These are phyloP conservation scores for Pseudofabraea citricarpa DNA, from an alignment of 2,329 filamentous ascomycete genomes.

Conservation along the genomic window DNA sequence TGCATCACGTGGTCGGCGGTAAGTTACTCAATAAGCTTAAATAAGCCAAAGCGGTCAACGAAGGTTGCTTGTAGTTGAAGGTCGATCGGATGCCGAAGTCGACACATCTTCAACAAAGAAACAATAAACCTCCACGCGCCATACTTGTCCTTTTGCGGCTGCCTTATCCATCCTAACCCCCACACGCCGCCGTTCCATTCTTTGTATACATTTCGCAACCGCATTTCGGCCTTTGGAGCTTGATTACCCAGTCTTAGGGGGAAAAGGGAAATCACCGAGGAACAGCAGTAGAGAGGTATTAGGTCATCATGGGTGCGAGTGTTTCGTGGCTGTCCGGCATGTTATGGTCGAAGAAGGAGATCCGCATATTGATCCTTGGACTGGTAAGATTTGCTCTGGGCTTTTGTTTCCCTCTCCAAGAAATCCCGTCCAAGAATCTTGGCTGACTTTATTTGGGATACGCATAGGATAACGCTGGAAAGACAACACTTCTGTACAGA, in stretches of 20 bases:
- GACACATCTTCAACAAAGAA: too few species aligned
- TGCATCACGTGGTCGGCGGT: not conserved
- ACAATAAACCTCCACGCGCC: too few species aligned
- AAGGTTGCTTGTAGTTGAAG: not conserved
- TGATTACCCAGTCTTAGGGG: too few species aligned
- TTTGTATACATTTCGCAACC: too few species aligned
- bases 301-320: constrained; percentile 58
- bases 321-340: constrained; percentile 68
- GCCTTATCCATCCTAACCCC: too few species aligned
- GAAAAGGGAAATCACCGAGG: too few species aligned
- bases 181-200: too few species aligned
- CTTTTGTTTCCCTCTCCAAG: constrained; percentile 4
- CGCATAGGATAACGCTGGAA: constrained; percentile 88
- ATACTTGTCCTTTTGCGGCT: too few species aligned
- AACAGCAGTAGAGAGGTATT: too few species aligned
- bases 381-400: constrained; percentile 56
- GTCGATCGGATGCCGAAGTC: not conserved
- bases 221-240: too few species aligned
- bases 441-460: too few species aligned
- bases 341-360: constrained; percentile 94
- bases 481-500: constrained; percentile 94
- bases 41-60: not conserved
- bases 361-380: constrained; percentile 89
- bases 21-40: not conserved
- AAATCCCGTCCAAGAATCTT: constrained; percentile 2